Evolutionary conservation across 257 asterid genomes (phyloP), one percentile per base, ranked within the genome.

Genomic region (Penstemon barbatus): DNA sequence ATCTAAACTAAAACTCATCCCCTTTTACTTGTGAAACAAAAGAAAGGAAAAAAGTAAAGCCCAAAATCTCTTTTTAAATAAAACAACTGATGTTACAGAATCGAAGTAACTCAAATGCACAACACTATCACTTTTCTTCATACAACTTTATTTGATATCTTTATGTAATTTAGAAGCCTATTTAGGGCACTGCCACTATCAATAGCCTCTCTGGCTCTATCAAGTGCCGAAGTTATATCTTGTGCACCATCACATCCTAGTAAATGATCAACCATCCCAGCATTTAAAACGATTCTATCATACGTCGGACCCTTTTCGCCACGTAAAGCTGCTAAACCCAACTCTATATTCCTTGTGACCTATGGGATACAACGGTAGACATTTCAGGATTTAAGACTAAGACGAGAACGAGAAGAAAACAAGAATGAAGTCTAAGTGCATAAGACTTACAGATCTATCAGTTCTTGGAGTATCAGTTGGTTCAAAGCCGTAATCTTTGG

Each of bases 381-480:
- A 18, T 19, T 43, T 8, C 54, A 37, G 70, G 18, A 19, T 37
- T 12, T 15, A n/a, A 50, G 4, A 3, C 10, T 10, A 49, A 49
- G 5, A 12, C 11, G 0, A 46, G 8, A 5, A 4, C 18, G n/a
- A 9, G 54, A 3, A 49, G 9, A 6, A 4, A 49, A 49, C 69
- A 33, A 36, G 15, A 64, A 54, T 11, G 19, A 63, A 6, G 43
- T 55, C 57, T 51, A 15, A 15, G 36, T 38, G 5, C 44, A 71
- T 7, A 57, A 64, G 74, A 45, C 83, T 82, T 85, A 93, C 97
- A 58, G 96, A 93, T 90, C 97, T 82, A 78, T 93, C 97, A 15
- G 99, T 90, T 78, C 99, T 84, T 70, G 99, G 99, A 75, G 97
- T 90, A 71, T 93, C 96, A n/a, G 96, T 81, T 54, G 96, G 89